A percentile compares a stretch with the other conserved stretches of the same genome.
These are phyloP conservation scores for Bertia moriformis DNA, from an alignment of 2,329 filamentous ascomycete species.

Conservation along the genomic window DNA sequence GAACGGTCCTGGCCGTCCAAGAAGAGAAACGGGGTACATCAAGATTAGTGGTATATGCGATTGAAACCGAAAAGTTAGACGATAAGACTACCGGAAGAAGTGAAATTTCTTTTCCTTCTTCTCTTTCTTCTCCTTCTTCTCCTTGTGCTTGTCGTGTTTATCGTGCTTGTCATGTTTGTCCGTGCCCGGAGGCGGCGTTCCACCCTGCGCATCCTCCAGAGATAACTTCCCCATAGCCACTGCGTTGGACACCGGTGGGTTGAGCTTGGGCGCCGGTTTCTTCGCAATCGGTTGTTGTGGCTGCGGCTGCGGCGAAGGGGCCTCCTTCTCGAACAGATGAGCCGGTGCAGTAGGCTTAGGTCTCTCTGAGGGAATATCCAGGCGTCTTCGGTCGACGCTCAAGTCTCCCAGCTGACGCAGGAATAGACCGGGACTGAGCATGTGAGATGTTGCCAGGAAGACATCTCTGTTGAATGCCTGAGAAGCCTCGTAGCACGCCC, in stretches of 20 bases:
- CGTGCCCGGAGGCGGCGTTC: constrained; percentile 6
- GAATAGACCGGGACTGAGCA: constrained; percentile 76
- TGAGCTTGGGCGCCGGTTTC: constrained; percentile 5
- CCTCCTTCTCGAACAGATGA: constrained; percentile 67
- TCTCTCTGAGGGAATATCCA: constrained; percentile 69
- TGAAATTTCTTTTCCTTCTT: constrained; percentile 40
- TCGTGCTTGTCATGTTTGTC: too few species aligned
- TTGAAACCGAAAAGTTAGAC: too few species aligned
- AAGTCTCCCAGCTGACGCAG: constrained; percentile 72
- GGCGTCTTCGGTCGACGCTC: constrained; percentile 55
- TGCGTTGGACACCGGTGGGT: background rate
- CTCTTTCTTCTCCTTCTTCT: constrained; percentile 12
- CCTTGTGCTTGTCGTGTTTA: constrained; percentile 11
- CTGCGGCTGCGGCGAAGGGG: constrained; percentile 29
- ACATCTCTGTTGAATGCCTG: constrained; percentile 62
- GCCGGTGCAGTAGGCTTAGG: constrained; percentile 71
- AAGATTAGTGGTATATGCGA: too few species aligned
- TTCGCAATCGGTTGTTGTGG: constrained; percentile 8
- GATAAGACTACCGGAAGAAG: background rate
- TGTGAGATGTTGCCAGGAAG: constrained; percentile 81
- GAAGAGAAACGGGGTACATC: constrained; percentile 1
- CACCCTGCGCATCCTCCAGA: background rate
- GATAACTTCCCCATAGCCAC: background rate
- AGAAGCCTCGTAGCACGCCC: constrained; percentile 77
- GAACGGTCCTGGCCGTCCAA: too few species aligned